phyloP scores from a whole-genome alignment of 1,284 basidiomycete genomes.

The Pascua guehoae region DNA sequence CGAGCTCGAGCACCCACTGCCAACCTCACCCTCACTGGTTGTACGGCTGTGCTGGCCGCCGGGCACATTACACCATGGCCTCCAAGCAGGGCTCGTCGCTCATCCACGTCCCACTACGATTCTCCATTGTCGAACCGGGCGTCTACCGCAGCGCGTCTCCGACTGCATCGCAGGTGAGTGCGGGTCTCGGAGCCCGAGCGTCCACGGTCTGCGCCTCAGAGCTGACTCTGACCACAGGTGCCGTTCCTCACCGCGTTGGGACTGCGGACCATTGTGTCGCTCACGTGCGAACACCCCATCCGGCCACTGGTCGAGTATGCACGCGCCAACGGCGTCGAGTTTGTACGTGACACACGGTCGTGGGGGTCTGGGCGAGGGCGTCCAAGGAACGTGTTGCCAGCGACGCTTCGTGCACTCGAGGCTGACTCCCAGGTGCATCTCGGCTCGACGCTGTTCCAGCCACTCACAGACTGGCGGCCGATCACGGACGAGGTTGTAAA shows the following conservation, averaged over 20 bases:
- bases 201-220: neutral
- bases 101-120: conserved; percentile 40
- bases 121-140: conserved; percentile 42
- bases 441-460: conserved; percentile 40
- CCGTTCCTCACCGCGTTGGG: conserved; percentile 38
- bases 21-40: too few species aligned
- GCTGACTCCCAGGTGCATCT: conserved; percentile 36
- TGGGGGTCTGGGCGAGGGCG: too few species aligned
- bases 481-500: conserved; percentile 46
- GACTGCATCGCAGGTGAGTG: conserved; percentile 35
- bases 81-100: conserved; percentile 32
- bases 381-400: neutral
- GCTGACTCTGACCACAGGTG: conserved; percentile 24
- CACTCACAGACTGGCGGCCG: conserved; percentile 42
- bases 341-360: conserved; percentile 26
- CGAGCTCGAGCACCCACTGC: too few species aligned
- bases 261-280: conserved; percentile 41
- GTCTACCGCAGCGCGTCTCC: conserved; percentile 44
- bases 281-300: conserved; percentile 45
- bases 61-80: conserved; percentile 7
- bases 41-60: neutral
- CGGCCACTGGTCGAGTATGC: conserved; percentile 33
- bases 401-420: too few species aligned
- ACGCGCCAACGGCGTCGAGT: conserved; percentile 26
- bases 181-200: neutral